Conservation (phyloP, 139 green algal genomes). For the Closterium sp. region DNA sequence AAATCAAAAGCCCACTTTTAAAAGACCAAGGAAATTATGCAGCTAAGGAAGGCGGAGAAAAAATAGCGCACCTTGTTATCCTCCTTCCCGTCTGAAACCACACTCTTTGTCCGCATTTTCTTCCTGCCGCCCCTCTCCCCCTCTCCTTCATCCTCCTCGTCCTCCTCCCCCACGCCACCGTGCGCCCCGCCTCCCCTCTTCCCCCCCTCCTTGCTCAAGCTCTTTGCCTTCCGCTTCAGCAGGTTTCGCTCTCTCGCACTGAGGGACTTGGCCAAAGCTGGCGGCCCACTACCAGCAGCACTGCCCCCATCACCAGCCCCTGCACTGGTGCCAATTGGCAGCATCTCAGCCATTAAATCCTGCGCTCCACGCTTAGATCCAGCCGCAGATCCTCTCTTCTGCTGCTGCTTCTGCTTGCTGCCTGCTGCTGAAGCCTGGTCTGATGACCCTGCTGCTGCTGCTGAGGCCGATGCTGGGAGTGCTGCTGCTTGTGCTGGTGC, state of each 20-base stretch:
- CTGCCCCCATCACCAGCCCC: background rate
- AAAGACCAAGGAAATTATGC: no score
- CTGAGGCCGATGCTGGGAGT: no score
- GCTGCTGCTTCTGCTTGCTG: background rate
- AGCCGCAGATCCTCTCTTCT: background rate
- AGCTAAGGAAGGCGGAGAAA: no score
- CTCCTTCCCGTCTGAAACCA: background rate
- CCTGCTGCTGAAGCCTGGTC: background rate
- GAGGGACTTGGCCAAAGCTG: slow-evolving; percentile 40
- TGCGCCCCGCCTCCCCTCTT: background rate
- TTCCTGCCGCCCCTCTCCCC: background rate
- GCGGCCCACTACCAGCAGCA: background rate
- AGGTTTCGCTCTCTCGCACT: slow-evolving; percentile 79
- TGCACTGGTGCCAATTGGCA: background rate
- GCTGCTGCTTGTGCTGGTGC: background rate
- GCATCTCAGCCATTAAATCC: slow-evolving; percentile 38
- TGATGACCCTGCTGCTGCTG: background rate
- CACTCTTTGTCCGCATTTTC: background rate
- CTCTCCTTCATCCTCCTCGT: background rate
- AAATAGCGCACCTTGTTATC: background rate
- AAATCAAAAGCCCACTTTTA: no score
- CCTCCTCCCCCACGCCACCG: background rate
- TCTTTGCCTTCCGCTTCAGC: slow-evolving; percentile 75
- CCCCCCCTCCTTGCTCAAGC: background rate
- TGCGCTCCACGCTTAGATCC: background rate